A percentile compares a stretch with the other conserved stretches of the same genome.
Evolutionary conservation across 805 yeast genomes (phyloP).

Genomic region (Metschnikowia colocasiae): DNA sequence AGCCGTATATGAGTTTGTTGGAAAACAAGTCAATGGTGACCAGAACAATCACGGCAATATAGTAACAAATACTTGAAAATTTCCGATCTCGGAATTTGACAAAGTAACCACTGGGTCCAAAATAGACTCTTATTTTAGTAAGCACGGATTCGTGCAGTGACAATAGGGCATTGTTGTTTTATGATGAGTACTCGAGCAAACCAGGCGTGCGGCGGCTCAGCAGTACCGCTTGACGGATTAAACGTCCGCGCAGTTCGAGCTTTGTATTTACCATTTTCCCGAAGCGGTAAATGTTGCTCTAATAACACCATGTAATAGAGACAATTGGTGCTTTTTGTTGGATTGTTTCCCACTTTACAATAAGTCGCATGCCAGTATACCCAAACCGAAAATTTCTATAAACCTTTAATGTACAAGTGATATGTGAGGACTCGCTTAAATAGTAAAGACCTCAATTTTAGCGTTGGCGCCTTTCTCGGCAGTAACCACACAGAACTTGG

Average conservation of each 20-base stretch:
- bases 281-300: neutral
- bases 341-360: neutral
- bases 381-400: slow-evolving; percentile 1
- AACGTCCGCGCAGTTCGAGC: neutral
- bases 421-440: neutral
- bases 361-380: neutral
- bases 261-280: neutral
- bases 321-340: neutral
- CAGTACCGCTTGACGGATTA: neutral
- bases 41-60: neutral
- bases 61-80: neutral
- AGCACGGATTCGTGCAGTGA: neutral
- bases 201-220: slow-evolving; percentile 2
- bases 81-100: neutral
- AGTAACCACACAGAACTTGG: slow-evolving; percentile 80
- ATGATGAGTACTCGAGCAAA: neutral
- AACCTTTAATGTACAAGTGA: neutral
- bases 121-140: neutral
- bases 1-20: neutral
- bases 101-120: neutral
- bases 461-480: slow-evolving; percentile 63
- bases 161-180: slow-evolving; percentile 1
- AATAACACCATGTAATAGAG: neutral
- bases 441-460: slow-evolving; percentile 62
- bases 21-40: neutral